A percentile compares a stretch with the other conserved stretches of the same genome.
Conservation (phyloP, 2,329 filamentous ascomycete species). For the Aspergillus quadricinctus region DNA sequence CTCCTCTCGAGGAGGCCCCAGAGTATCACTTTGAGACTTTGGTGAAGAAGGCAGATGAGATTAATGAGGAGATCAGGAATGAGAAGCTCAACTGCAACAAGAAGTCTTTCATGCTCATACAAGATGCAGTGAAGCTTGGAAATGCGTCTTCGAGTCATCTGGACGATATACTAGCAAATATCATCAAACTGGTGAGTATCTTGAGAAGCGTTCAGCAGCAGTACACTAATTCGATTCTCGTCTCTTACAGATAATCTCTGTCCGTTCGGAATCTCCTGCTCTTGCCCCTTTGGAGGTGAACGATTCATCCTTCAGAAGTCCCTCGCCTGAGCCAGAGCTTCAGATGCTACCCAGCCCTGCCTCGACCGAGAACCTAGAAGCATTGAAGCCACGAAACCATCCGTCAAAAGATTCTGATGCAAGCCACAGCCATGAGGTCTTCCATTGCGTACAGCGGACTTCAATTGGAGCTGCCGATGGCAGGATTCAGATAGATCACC, state of each 20-base stretch:
- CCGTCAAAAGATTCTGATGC: not conserved
- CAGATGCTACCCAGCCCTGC: constrained; percentile 12
- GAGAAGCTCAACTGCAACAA: constrained; percentile 25
- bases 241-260: not conserved
- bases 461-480: not conserved
- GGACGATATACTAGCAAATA: constrained; percentile 17
- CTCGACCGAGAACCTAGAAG: constrained; percentile 1
- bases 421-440: not conserved
- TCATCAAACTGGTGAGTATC: constrained; percentile 21
- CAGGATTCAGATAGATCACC: not conserved
- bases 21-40: not conserved
- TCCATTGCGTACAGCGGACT: not conserved
- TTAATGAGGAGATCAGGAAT: constrained; percentile 5
- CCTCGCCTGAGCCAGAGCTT: not conserved
- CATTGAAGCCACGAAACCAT: not conserved
- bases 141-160: constrained; percentile 17
- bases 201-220: not conserved
- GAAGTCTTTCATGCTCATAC: constrained; percentile 19
- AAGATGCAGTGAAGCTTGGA: constrained; percentile 26
- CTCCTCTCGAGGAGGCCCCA: not conserved
- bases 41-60: not conserved
- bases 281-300: constrained; percentile 4
- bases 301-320: not conserved
- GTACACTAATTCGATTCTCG: not conserved
- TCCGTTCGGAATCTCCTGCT: not conserved